These are phyloP conservation scores for Hansfordia pulvinata DNA, from an alignment of 2,329 filamentous ascomycete species.

Conservation along the genomic window DNA sequence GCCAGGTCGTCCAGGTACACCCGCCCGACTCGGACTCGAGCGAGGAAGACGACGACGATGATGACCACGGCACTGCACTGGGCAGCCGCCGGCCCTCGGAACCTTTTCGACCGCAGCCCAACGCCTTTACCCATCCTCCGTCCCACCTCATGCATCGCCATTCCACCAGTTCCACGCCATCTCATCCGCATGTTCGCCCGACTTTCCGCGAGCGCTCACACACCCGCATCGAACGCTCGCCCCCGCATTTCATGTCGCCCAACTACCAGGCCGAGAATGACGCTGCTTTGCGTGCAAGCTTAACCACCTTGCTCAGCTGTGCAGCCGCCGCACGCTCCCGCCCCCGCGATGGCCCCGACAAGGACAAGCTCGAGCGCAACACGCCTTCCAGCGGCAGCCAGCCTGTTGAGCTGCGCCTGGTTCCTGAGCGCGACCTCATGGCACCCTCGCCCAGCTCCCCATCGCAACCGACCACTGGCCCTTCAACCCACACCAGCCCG, in stretches of 20 bases:
- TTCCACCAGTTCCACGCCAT: constrained; percentile 33
- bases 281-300: constrained; percentile 76
- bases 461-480: no score
- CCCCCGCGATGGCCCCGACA: constrained; percentile 48
- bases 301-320: constrained; percentile 93
- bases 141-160: constrained; percentile 32
- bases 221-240: constrained; percentile 27
- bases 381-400: constrained; percentile 32
- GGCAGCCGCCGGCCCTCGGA: constrained; percentile 39
- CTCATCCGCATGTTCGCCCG: constrained; percentile 34
- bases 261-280: constrained; percentile 80
- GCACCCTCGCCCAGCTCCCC: constrained; percentile 15
- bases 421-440: constrained; percentile 47
- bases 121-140: constrained; percentile 80
- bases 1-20: constrained; percentile 20
- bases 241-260: constrained; percentile 55
- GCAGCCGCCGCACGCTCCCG: constrained; percentile 78
- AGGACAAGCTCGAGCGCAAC: constrained; percentile 20
- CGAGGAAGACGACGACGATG: constrained; percentile 41
- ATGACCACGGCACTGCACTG: constrained; percentile 74
- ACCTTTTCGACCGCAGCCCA: constrained; percentile 74
- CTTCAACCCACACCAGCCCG: no score
- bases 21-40: constrained; percentile 28
- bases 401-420: constrained; percentile 43
- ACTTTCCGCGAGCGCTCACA: constrained; percentile 34